These are phyloP conservation scores for Trametes sp. DNA, from an alignment of 1,284 basidiomycete species.

Conservation along the genomic window DNA sequence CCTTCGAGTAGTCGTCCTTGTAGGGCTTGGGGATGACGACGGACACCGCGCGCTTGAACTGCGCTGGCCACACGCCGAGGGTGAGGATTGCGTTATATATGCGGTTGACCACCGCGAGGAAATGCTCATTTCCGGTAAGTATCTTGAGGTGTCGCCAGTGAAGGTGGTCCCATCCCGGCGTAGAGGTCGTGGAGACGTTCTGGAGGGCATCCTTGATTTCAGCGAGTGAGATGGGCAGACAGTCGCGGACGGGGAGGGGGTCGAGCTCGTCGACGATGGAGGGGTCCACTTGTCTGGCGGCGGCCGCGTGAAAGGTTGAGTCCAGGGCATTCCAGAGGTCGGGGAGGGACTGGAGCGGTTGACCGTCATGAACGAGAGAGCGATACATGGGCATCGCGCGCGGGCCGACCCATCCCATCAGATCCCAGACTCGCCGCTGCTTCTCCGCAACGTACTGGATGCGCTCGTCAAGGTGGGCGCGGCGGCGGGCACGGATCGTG, in stretches of 20 bases:
- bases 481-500: constrained; percentile 6
- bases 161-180: constrained; percentile 22
- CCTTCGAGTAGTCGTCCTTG: constrained; percentile 17
- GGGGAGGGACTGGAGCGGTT: neutral
- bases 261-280: constrained; percentile 2
- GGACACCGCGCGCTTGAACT: constrained; percentile 17
- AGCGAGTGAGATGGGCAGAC: neutral
- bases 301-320: constrained; percentile 11
- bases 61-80: constrained; percentile 4
- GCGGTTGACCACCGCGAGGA: neutral
- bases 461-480: constrained; percentile 10
- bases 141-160: constrained; percentile 22
- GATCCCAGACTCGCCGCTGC: constrained; percentile 19
- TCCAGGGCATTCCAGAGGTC: constrained; percentile 15
- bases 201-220: constrained; percentile 9
- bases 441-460: constrained; percentile 8
- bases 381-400: constrained; percentile 17
- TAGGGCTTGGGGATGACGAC: neutral
- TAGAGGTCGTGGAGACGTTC: constrained; percentile 9
- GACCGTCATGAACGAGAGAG: constrained; percentile 12
- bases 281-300: neutral
- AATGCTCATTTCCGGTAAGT: neutral
- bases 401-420: constrained; percentile 9
- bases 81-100: constrained; percentile 12
- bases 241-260: neutral